Conservation (phyloP, 495 filamentous ascomycete species). For the Trichoderma virens region DNA sequence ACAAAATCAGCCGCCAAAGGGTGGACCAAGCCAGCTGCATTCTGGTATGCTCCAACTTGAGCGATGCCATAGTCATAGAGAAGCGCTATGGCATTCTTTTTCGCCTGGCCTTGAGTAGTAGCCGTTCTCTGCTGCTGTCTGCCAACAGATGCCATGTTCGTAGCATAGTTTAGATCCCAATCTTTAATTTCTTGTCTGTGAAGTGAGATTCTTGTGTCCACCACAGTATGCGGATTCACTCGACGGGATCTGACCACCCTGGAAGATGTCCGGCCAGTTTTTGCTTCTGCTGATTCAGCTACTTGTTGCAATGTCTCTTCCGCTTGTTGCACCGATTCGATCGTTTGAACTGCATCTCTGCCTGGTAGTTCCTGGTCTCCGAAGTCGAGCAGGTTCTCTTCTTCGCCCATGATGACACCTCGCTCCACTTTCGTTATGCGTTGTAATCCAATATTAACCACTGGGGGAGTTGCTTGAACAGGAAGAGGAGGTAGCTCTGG, state of each 20-base stretch:
- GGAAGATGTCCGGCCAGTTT: not conserved
- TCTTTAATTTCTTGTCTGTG: slow-evolving; percentile 45
- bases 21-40: slow-evolving; percentile 21
- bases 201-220: slow-evolving; percentile 38
- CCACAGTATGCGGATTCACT: not conserved
- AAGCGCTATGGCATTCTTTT: slow-evolving; percentile 36
- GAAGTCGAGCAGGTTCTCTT: not conserved
- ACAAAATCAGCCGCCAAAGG: slow-evolving; percentile 31
- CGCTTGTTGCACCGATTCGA: not conserved
- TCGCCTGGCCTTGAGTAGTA: slow-evolving; percentile 25
- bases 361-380: not conserved
- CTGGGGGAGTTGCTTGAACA: not conserved
- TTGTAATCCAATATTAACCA: not conserved
- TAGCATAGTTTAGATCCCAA: slow-evolving; percentile 54
- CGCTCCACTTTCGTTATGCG: not conserved
- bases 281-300: not conserved
- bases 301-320: not conserved
- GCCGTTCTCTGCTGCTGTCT: slow-evolving; percentile 17
- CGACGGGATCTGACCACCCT: not conserved
- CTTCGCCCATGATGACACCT: not conserved
- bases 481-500: slow-evolving; percentile 12
- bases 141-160: slow-evolving; percentile 41
- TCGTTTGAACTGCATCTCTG: not conserved
- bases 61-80: slow-evolving; percentile 38
- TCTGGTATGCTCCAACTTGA: slow-evolving; percentile 24